Evolutionary conservation across 2,329 filamentous ascomycete genomes (phyloP), one percentile per base, ranked within the genome.

Genomic region (Arthroderma sp.): DNA sequence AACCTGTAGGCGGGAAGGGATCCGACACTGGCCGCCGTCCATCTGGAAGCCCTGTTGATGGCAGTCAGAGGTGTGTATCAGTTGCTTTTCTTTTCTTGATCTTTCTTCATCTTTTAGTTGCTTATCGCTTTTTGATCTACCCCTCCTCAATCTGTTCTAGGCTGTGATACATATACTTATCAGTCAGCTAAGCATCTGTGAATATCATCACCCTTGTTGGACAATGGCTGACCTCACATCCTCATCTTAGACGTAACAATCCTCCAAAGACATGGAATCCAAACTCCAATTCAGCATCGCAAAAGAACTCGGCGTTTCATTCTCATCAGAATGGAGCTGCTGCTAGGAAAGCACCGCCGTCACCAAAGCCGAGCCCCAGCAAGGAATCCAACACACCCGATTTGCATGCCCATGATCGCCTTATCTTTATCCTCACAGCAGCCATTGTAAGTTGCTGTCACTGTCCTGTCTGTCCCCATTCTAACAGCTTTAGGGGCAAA

Each of bases 261-360:
- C 67, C 70, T 40, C 73, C 72, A 52, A 78, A 75, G 61, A 75
- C 75, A 55, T 81, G 77, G 77, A 69, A 71, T 40, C 68, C 72
- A 55, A 74, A 74, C 54, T 70, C 72, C 46, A 80, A 80, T 58
- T 74, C 76, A 38, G 72, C 78, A 57, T 77, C 74, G 15, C 74
- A 78, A 53, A 72, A 74, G 52, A 59, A 70, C 38, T 65, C 70
- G 28, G 65, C 63, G 48, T 28, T 43, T 6, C 59, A 66, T 43
- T 57, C 61, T 47, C 66, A 70, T 47, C 66, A 71, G 50, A 80
- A 80, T 65, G 77, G 76, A 53, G 68, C 64, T 49, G 63, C 66
- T 52, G 62, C 61, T 36, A 55, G 65, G 43, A 73, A 69, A 51
- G 57, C 64, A 31, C 56, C 60, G 30, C 54, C 55, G 11, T 59